phyloP scores from a whole-genome alignment of 495 filamentous ascomycete species.

The Stereocaulon alpinum region DNA sequence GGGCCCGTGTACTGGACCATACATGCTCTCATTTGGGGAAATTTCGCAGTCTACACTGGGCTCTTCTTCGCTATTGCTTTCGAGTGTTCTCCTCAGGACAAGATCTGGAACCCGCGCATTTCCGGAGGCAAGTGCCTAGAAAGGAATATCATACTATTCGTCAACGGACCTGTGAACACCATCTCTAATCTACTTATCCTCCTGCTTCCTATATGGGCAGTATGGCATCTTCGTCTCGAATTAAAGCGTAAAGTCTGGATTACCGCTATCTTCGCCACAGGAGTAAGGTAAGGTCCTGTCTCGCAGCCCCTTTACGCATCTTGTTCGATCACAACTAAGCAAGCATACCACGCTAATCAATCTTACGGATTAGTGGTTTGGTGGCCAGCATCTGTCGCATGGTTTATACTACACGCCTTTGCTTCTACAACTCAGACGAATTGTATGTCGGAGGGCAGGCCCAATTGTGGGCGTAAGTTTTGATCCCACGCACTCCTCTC shows the following conservation, averaged over 20 bases:
- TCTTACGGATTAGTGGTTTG: background rate
- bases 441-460: background rate
- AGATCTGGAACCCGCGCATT: background rate
- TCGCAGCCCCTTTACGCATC: background rate
- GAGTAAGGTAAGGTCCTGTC: background rate
- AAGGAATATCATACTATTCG: background rate
- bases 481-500: background rate
- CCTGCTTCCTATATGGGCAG: conserved; percentile 3
- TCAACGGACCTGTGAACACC: background rate
- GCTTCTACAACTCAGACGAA: background rate
- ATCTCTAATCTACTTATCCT: background rate
- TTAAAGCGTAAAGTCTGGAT: background rate
- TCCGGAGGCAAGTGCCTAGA: background rate
- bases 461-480: background rate
- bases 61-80: conserved; percentile 1
- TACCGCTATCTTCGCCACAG: conserved; percentile 1
- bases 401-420: background rate
- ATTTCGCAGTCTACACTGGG: background rate
- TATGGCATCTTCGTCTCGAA: background rate
- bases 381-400: conserved; percentile 6
- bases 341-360: background rate
- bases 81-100: background rate
- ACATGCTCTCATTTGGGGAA: conserved; percentile 1
- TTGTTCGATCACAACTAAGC: background rate
- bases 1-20: conserved; percentile 1